Base-by-base conservation (phyloP, 2,329 filamentous ascomycete genomes). In the Pseudocercospora pini-densiflorae region DNA sequence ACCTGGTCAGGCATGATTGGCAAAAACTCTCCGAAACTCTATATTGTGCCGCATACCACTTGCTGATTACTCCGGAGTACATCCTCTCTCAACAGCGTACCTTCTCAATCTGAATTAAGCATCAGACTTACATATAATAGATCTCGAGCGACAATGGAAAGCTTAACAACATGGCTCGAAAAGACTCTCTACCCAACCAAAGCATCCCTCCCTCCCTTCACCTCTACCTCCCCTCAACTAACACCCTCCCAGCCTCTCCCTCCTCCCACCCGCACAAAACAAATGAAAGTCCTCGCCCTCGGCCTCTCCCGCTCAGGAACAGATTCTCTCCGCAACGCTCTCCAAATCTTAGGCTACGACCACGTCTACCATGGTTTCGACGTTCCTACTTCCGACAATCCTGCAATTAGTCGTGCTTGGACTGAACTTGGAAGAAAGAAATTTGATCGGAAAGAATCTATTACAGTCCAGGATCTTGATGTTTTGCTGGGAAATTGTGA, bases 261-360 rank as follows among this genome's bases (percentile, higher is more conserved):
- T 21, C n/a, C 31, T 12, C n/a, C 33, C 8, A 31, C 9, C 21
- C 51, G 51, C 14, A 14, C 51, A 5, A 54, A 29, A 54, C 21
- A 16, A 21, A 24, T 61, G 40, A 8, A 67, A 63, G 63, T 72
- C 7, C 63, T 72, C 60, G 64, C 62, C 19, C 67, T 72, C n/a
- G 70, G 68, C 4, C 59, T 70, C 45, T 66, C 64, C n/a, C 68
- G 70, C 58, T 65, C 67, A 16, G 70, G 65, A 29, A 72, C 70
- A 27, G 69, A 71, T 19, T 69, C 61, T 19, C 69, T 71, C 21
- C 59, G 54, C n/a, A 31, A 58, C 43, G 70, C 68, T 12, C 65
- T 72, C 7, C 23, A 61, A 16, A 57, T 58, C 1, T 67, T 72
- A 43, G 67, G 65, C 16, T 70, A 69, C 61, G 43, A 61, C 16